A percentile compares a stretch with the other conserved stretches of the same genome.
These are phyloP conservation scores for Paramecium octaurelia DNA, from an alignment of 73 alveolate genomes.

Conservation along the genomic window DNA sequence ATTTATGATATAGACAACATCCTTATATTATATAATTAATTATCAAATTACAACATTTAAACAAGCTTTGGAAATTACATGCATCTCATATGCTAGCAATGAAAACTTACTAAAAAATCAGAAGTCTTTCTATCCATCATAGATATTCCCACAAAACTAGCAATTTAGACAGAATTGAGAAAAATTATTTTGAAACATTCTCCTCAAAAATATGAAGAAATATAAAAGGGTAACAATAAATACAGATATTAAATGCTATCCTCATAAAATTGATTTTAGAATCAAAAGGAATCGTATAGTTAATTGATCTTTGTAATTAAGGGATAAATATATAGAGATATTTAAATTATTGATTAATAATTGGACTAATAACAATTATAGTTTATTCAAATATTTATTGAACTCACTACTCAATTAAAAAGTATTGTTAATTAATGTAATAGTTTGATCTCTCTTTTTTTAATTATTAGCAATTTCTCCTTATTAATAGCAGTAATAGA, in stretches of 20 bases:
- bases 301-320: background rate
- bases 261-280: background rate
- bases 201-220: background rate
- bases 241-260: background rate
- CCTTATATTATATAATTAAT: background rate
- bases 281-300: background rate
- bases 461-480: constrained; percentile 64
- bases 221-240: background rate
- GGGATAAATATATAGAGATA: background rate
- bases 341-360: background rate
- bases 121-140: background rate
- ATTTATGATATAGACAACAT: background rate
- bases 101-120: background rate
- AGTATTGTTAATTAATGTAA: constrained; percentile 72
- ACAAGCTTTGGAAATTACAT: background rate
- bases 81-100: background rate
- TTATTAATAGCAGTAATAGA: constrained; percentile 50
- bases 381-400: background rate
- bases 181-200: background rate
- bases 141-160: background rate
- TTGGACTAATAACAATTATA: background rate
- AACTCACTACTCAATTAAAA: constrained; percentile 69
- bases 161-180: background rate
- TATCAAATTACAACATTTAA: background rate
- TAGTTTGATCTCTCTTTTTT: constrained; percentile 68